Conservation (phyloP, 108 stramenopile genomes). For the Nitzschia inconspicua region DNA sequence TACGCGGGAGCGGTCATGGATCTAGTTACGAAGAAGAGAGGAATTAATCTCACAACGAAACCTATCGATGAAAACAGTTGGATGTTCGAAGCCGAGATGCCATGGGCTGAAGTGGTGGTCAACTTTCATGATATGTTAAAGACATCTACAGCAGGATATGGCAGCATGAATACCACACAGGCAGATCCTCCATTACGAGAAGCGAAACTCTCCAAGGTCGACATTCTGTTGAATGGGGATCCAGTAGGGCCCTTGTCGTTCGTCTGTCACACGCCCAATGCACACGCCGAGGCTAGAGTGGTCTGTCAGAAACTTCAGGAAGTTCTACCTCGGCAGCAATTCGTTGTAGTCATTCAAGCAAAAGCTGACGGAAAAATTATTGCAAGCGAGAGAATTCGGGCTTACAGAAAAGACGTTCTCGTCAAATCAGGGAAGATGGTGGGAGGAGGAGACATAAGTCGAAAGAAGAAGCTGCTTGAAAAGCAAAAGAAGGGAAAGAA, state of each 20-base stretch:
- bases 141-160: slow-evolving; percentile 73
- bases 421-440: slow-evolving; percentile 92
- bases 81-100: slow-evolving; percentile 79
- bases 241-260: slow-evolving; percentile 90
- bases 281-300: slow-evolving; percentile 65
- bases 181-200: slow-evolving; percentile 62
- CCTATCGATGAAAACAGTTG: slow-evolving; percentile 83
- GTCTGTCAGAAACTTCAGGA: slow-evolving; percentile 91
- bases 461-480: slow-evolving; percentile 98
- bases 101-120: slow-evolving; percentile 85
- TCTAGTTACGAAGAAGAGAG: slow-evolving; percentile 74
- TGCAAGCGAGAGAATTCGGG: slow-evolving; percentile 82
- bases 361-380: slow-evolving; percentile 84
- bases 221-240: slow-evolving; percentile 91
- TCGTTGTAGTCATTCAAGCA: slow-evolving; percentile 97
- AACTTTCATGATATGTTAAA: slow-evolving; percentile 85
- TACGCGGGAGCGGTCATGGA: slow-evolving; percentile 89
- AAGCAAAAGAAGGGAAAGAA: slow-evolving; percentile 99
- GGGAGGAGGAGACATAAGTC: slow-evolving; percentile 94
- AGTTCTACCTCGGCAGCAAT: slow-evolving; percentile 95
- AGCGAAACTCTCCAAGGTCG: slow-evolving; percentile 90
- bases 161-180: slow-evolving; percentile 69
- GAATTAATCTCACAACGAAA: slow-evolving; percentile 58
- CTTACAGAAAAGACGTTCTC: slow-evolving; percentile 96
- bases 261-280: slow-evolving; percentile 84